Conservation (phyloP, 208 protist species). For the Leishmania tarentolae region DNA sequence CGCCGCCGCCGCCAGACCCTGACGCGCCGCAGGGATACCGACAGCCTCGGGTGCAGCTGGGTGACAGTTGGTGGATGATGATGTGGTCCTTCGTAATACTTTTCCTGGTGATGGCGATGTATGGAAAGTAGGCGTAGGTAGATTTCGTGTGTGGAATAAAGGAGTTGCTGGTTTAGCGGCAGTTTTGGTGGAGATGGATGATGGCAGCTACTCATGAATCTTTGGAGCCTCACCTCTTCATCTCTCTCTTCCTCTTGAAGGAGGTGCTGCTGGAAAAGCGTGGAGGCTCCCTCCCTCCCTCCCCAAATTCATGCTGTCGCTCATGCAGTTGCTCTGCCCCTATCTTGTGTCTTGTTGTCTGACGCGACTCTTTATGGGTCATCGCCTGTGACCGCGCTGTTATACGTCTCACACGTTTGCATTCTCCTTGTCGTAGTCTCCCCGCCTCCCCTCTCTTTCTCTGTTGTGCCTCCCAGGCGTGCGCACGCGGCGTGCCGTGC, state of each 20-base stretch:
- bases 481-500: too few relatives aligned
- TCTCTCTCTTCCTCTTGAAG: not conserved
- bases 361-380: not conserved
- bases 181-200: not conserved
- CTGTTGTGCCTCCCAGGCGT: not conserved
- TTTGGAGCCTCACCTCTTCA: not conserved
- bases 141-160: not conserved
- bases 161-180: not conserved
- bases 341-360: not conserved
- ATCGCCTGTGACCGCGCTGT: not conserved
- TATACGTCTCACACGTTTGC: not conserved
- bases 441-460: not conserved
- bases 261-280: not conserved
- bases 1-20: constrained; percentile 46
- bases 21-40: constrained; percentile 34
- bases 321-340: not conserved
- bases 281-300: not conserved
- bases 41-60: constrained; percentile 39
- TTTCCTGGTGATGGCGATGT: constrained; percentile 41
- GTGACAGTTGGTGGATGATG: constrained; percentile 45
- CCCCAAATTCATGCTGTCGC: too few relatives aligned
- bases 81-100: constrained; percentile 42
- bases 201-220: not conserved
- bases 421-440: not conserved
- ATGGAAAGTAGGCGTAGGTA: constrained; percentile 37